These are phyloP conservation scores for Kwoniella mangroviensis DNA, from an alignment of 768 basidiomycete species.

Conservation along the genomic window DNA sequence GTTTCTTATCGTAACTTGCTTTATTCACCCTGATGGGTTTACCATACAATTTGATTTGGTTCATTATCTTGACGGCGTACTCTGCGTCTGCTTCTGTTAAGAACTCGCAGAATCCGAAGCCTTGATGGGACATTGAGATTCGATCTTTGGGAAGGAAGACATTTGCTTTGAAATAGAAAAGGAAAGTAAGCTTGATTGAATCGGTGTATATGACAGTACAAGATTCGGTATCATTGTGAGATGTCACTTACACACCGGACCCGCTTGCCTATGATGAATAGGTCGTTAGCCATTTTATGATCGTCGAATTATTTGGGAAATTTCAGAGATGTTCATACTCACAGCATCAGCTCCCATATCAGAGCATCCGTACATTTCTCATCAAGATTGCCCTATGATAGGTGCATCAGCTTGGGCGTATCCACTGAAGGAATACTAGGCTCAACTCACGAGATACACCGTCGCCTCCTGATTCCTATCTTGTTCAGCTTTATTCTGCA, in stretches of 20 bases:
- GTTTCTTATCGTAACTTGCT: constrained; percentile 98
- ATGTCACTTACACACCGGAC: constrained; percentile 81
- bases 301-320: too few relatives aligned
- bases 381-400: constrained; percentile 85
- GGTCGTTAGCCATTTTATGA: background rate
- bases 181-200: background rate
- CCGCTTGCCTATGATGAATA: constrained; percentile 69
- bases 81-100: constrained; percentile 98
- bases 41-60: constrained; percentile 98
- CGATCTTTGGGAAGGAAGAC: constrained; percentile 98
- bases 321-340: constrained; percentile 17
- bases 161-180: constrained; percentile 68
- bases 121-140: constrained; percentile 97
- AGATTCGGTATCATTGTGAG: too few relatives aligned
- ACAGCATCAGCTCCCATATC: constrained; percentile 95
- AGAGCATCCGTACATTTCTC: constrained; percentile 92
- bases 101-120: constrained; percentile 99
- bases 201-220: too few relatives aligned
- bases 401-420: background rate
- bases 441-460: constrained; percentile 70
- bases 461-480: constrained; percentile 92
- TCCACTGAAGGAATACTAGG: background rate
- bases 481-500: constrained; percentile 61
- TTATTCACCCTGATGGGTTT: constrained; percentile 99
- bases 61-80: constrained; percentile 99